Base-by-base conservation (phyloP, 805 yeast species). In the Limtongia smithiae region DNA sequence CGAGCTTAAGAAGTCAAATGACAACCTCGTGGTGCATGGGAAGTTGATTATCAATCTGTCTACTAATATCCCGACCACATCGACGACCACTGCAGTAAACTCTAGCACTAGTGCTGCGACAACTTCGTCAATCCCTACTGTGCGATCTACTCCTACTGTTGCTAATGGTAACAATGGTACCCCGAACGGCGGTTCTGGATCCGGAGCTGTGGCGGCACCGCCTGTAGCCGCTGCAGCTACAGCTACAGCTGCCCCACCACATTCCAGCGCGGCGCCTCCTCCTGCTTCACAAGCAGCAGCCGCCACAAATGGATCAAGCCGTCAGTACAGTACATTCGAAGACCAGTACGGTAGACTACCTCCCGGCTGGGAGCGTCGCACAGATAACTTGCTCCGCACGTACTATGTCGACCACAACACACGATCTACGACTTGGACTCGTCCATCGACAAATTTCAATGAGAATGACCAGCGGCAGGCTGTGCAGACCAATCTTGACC, bases 351-450 rank as follows among this genome's bases (percentile, higher is more conserved):
- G 99, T 37, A 77, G 96, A 65, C 75, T 93, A 59, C 99, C 98
- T 2, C 88, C 96, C 5, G 99, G 99, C 3, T 93, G 98, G 97
- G 99, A 93, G 69, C 82, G 98, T 61, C 80, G 98, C 70, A 90
- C 97, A 1, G 99, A 93, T 68, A 88, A 89, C 68, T 86, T 89
- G 63, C 98, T 98, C 25, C 80, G 99, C 65, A 91, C 97, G 1
- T 93, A 93, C 70, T 93, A 91, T 66, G 98, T 93, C 32, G 99
- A 93, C 70, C 99, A 93, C 71, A 89, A 91, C 68, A 86, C 96
- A 18, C 82, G 97, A 70, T 86, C 96, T 7, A 93, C 99, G 7
- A 91, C 98, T n/a, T 93, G 99, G 99, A 89, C 85, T 62, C 79
- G 99, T 62, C 99, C 99, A 27, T 82, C 93, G 2, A 66, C 82